Evolutionary conservation across 2,329 filamentous ascomycete species (phyloP), one percentile per base, ranked within the genome.

Genomic region (Fonsecaea erecta): DNA sequence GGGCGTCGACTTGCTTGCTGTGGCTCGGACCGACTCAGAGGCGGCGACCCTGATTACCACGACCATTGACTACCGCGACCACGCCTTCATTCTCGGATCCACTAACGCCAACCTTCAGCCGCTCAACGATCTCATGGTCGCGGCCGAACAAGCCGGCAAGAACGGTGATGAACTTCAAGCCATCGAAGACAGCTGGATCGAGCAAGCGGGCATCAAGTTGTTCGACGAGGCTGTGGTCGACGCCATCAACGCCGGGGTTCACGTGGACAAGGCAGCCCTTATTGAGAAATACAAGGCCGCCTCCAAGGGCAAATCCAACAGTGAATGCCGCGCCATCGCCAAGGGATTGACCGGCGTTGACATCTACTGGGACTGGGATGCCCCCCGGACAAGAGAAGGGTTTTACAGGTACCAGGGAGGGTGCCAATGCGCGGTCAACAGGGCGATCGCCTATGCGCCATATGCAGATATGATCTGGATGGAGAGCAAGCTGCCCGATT

Each of bases 391-490:
- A 21, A 86, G 95, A 60, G 95, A 99, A 82, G 95, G 95, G 12
- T 99, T 90, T 86, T 98, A 97, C 84, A 86, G 95, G 68, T 90
- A 97, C 77, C 85, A 92, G 79, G 95, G 95, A 66, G 95, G 95
- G 65, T 96, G 91, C 74, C 89, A 93, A 78, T 96, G 91, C 77
- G 93, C 93, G 66, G 83, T 98, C 77, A 96, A 95, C 84, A 88
- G 94, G 54, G 94, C 93, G 35, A 82, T 96, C 64, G 92, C 94
- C 5, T 98, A 96, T 76, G 94, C 92, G 0, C 94, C 95, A 1
- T 97, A 96, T 81, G 90, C 90, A 68, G 94, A 98, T 75, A 88
- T 96, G 77, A 96, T 99, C 79, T 99, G 95, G 95, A 99, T 99
- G 95, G 95, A 99, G 86, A 94, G 90, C 82, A 97, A 97, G 82